phyloP scores from a whole-genome alignment of 192 early-diverging fungal species.

The Mortierella claussenii region DNA sequence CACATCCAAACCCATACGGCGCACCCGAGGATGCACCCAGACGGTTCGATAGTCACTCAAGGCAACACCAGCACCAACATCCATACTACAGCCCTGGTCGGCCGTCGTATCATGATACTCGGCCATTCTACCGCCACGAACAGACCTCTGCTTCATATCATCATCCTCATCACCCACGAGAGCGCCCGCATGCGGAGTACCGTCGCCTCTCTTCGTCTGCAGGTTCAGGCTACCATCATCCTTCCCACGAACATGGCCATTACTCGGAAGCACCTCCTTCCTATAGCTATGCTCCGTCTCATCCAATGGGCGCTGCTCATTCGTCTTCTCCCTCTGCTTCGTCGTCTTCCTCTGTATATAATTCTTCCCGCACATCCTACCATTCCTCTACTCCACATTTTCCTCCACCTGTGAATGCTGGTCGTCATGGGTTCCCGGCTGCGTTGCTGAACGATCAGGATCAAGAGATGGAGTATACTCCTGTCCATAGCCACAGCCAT shows the following conservation, averaged over 20 bases:
- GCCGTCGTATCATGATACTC: slow-evolving; percentile 4
- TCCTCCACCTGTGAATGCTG: slow-evolving; percentile 16
- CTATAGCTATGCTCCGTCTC: slow-evolving; percentile 17
- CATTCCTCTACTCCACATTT: neutral
- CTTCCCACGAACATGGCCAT: slow-evolving; percentile 18
- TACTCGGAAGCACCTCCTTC: slow-evolving; percentile 18
- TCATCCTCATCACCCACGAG: slow-evolving; percentile 7
- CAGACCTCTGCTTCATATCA: neutral
- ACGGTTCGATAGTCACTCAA: slow-evolving; percentile 3
- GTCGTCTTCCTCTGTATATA: slow-evolving; percentile 23
- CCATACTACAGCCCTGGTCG: slow-evolving; percentile 11
- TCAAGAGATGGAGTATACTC: slow-evolving; percentile 28
- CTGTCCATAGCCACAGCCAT: neutral
- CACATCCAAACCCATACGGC: slow-evolving; percentile 13
- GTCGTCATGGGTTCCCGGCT: slow-evolving; percentile 25
- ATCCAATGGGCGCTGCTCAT: slow-evolving; percentile 29
- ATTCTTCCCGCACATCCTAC: neutral
- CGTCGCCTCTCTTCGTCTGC: slow-evolving; percentile 9
- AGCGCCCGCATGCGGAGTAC: slow-evolving; percentile 2
- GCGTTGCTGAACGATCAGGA: slow-evolving; percentile 13
- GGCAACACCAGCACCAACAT: slow-evolving; percentile 14
- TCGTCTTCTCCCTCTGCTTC: neutral
- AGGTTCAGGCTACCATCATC: neutral
- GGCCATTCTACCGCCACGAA: slow-evolving; percentile 5
- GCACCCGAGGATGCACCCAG: neutral